Conservation (phyloP, 2,329 filamentous ascomycete genomes). For the Paecilomyces variotii region DNA sequence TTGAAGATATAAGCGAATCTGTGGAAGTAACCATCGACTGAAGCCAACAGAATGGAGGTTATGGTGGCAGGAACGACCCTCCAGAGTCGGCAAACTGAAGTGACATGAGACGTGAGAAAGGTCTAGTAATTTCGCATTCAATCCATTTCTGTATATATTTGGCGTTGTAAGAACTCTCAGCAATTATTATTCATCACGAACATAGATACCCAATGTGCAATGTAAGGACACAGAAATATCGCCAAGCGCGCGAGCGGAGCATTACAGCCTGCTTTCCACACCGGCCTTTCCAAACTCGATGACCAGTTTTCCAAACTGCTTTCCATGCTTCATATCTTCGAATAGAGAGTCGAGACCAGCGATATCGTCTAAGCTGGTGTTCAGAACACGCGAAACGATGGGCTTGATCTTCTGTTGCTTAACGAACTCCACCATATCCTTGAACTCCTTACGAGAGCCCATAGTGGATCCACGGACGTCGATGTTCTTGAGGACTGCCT, state of each 20-base stretch:
- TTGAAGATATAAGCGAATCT: background rate
- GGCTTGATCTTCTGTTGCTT: slow-evolving; percentile 64
- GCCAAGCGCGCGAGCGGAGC: background rate
- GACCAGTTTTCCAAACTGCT: slow-evolving; percentile 89
- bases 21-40: background rate
- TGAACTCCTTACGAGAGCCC: slow-evolving; percentile 83
- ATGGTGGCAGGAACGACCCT: background rate
- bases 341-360: slow-evolving; percentile 76
- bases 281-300: slow-evolving; percentile 52
- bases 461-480: slow-evolving; percentile 83
- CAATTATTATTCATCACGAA: background rate
- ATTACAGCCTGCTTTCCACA: slow-evolving; percentile 29
- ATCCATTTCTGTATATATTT: too few relatives aligned
- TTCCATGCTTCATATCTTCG: slow-evolving; percentile 76
- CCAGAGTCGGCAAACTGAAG: background rate
- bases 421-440: slow-evolving; percentile 84
- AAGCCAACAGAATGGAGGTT: background rate
- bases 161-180: background rate
- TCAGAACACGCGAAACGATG: slow-evolving; percentile 65
- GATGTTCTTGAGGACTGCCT: slow-evolving; percentile 76
- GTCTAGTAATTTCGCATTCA: background rate
- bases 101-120: background rate
- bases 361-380: slow-evolving; percentile 62
- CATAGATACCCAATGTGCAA: background rate
- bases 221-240: background rate